Evolutionary conservation across 371 early-diverging fungal species (phyloP), one percentile per base, ranked within the genome.

Genomic region (Mucor indicus): DNA sequence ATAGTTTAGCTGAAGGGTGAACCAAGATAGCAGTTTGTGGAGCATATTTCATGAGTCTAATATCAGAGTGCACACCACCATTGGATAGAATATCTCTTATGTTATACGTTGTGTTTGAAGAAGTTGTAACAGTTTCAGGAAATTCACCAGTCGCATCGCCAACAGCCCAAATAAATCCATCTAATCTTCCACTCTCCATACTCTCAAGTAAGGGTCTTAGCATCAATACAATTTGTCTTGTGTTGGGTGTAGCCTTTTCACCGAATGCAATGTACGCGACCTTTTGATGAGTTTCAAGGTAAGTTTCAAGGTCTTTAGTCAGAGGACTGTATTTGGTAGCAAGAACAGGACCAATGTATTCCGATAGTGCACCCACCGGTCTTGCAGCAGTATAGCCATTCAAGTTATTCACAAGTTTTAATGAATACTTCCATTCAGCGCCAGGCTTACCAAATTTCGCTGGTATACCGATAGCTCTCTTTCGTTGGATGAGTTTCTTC

Each of bases 201-300:
- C 38, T 38, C 15, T 60, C 55, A 4, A 65, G 10, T 3, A 70
- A 12, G n/a, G 47, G 50, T 1, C 44, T 52, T 17, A 74, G 15
- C 3, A 74, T 46, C 0, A 55, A 23, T 2, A 33, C 22, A 7
- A 56, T 46, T 12, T 60, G 55, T 0, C 40, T 4, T 13, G 20
- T 22, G 2, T n/a, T 16, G 7, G 55, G 49, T 1, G 36, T 11
- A 0, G 51, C 63, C 5, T 43, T 46, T 9, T 66, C 63, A 0
- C 72, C 72, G 51, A 75, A 75, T 0, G 69, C 72, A 12, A 69
- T 40, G 36, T 69, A 75, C 0, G 48, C 56, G 4, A 75, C 62
- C 0, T 47, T 42, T 13, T 15, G 2, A n/a, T 62, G 60, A 11
- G 15, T 6, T 15, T 55, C 44, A 3, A 67, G 45, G 38, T 60